A percentile compares a stretch with the other conserved stretches of the same genome.
Evolutionary conservation across 768 basidiomycete species (phyloP).

Genomic region (Paxillus rubicundulus): DNA sequence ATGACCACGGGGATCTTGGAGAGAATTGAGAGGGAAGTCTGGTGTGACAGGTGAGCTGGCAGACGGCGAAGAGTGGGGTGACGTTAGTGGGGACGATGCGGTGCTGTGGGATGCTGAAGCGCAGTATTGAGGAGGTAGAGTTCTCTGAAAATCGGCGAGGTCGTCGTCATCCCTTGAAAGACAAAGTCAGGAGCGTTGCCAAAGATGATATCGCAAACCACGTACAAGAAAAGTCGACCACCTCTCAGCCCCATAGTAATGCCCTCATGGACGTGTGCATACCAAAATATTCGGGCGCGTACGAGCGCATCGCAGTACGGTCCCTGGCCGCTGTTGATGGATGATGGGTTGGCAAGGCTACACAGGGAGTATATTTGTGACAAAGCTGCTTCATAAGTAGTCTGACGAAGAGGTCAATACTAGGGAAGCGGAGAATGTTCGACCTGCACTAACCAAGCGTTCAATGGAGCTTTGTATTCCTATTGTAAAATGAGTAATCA

Average conservation of each 20-base stretch:
- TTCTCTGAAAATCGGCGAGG: constrained; percentile 66
- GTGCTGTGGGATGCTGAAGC: constrained; percentile 25
- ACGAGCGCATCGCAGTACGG: constrained; percentile 59
- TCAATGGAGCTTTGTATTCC: constrained; percentile 30
- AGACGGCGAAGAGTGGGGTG: constrained; percentile 34
- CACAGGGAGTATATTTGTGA: constrained; percentile 82
- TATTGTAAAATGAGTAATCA: constrained; percentile 11
- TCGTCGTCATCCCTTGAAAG: constrained; percentile 67
- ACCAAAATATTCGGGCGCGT: constrained; percentile 86
- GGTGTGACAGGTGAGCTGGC: constrained; percentile 22
- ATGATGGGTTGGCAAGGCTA: constrained; percentile 44
- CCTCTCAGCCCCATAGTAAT: constrained; percentile 79
- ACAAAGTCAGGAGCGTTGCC: constrained; percentile 1
- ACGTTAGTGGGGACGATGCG: constrained; percentile 31
- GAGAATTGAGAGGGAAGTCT: constrained; percentile 22
- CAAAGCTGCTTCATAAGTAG: constrained; percentile 77
- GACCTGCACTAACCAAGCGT: constrained; percentile 12
- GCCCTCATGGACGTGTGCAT: constrained; percentile 82
- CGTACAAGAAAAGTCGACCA: constrained; percentile 80
- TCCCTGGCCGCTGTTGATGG: constrained; percentile 47
- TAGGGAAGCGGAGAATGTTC: neutral
- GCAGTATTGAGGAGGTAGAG: constrained; percentile 45
- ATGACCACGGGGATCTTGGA: constrained; percentile 21
- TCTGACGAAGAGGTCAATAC: constrained; percentile 34
- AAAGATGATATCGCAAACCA: neutral